These are phyloP conservation scores for Eucalyptus polybractea DNA, from an alignment of 345 rosid species.

Conservation along the genomic window DNA sequence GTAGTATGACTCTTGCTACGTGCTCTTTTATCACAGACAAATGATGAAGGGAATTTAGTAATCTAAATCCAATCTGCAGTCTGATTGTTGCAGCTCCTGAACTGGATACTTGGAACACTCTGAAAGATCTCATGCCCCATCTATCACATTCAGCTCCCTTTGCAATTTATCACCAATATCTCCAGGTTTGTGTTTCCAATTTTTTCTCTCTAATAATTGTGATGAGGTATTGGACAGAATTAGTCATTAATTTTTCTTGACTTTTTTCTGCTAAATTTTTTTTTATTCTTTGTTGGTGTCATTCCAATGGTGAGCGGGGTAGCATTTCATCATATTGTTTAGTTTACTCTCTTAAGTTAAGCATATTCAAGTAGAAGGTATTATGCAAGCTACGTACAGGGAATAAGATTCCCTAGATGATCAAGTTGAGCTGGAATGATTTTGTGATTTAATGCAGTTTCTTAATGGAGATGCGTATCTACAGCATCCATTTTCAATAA, in stretches of 20 bases:
- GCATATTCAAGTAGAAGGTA: not conserved
- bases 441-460: not conserved
- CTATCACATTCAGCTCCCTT: conserved; percentile 79
- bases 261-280: not conserved
- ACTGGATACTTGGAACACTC: conserved; percentile 55
- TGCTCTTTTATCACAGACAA: not conserved
- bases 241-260: not conserved
- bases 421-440: not conserved
- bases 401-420: not conserved
- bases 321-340: not conserved
- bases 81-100: conserved; percentile 82
- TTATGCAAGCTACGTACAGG: not conserved
- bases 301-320: not conserved
- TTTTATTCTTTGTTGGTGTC: not conserved
- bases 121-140: conserved; percentile 66
- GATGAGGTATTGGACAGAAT: not conserved
- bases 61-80: conserved; percentile 24
- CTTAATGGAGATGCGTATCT: not conserved
- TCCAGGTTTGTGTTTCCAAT: conserved; percentile 37
- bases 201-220: not conserved
- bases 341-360: not conserved
- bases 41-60: not conserved
- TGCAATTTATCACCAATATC: conserved; percentile 86
- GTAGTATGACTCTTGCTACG: conserved; percentile 13
- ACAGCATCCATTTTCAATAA: not conserved